These are phyloP conservation scores for Penicillium griseofulvum DNA, from an alignment of 2,329 filamentous ascomycete genomes.

Conservation along the genomic window DNA sequence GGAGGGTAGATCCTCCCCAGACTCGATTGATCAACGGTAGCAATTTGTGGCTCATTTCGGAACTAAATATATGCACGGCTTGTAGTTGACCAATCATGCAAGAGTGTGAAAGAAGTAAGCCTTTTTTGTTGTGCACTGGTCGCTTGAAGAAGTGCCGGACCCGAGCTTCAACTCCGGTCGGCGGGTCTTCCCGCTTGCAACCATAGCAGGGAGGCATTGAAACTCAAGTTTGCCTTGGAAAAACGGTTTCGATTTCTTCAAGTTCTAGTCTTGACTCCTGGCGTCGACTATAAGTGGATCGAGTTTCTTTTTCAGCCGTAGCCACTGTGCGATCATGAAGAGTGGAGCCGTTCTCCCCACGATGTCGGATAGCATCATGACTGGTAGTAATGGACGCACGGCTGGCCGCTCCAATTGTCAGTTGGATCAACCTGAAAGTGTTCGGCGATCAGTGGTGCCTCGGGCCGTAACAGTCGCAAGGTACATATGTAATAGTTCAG, in stretches of 20 bases:
- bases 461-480: no score
- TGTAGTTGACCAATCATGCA: slow-evolving; percentile 25
- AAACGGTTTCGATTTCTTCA: not conserved
- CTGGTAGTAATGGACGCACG: not conserved
- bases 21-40: not conserved
- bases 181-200: not conserved
- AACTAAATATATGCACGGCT: slow-evolving; percentile 4
- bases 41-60: not conserved
- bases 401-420: no score
- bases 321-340: slow-evolving; percentile 8
- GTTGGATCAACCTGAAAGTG: not conserved
- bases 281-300: slow-evolving; percentile 7
- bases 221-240: not conserved
- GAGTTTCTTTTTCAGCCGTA: not conserved
- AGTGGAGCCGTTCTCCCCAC: slow-evolving; percentile 4
- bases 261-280: slow-evolving; percentile 6
- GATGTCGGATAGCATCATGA: no score
- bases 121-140: slow-evolving; percentile 14
- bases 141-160: slow-evolving; percentile 13
- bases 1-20: not conserved
- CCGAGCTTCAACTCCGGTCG: slow-evolving; percentile 4
- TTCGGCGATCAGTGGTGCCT: no score
- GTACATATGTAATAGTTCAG: no score
- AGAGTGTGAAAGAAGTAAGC: slow-evolving; percentile 23
- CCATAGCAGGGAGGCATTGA: not conserved